phyloP scores from a whole-genome alignment of 495 filamentous ascomycete species.

The Podospora pseudopauciseta region DNA sequence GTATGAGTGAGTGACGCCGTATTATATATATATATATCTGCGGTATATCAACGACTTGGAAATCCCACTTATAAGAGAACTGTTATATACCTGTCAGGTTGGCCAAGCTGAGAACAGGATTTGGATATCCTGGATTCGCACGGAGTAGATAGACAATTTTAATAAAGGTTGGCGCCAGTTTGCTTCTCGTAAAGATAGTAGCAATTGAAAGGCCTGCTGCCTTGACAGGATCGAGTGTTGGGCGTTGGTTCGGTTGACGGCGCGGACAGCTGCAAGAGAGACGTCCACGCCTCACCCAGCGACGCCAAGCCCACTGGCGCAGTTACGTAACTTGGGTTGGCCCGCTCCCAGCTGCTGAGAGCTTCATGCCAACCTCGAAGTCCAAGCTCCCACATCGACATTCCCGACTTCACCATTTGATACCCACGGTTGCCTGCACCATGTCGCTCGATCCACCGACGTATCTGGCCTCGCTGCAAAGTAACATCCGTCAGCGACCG shows the following conservation, averaged over 20 bases:
- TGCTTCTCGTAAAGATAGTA: neutral
- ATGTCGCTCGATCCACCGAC: slow-evolving; percentile 83
- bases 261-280: slow-evolving; percentile 2
- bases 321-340: slow-evolving; percentile 21
- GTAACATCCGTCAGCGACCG: slow-evolving; percentile 88
- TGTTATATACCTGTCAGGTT: neutral
- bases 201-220: neutral
- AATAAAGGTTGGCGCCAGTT: neutral
- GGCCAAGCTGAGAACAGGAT: neutral
- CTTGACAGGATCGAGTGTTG: neutral
- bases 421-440: slow-evolving; percentile 12
- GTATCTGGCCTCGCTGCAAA: slow-evolving; percentile 87
- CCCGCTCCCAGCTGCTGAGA: neutral
- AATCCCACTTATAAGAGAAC: neutral
- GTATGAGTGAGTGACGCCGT: neutral
- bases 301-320: slow-evolving; percentile 11
- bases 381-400: slow-evolving; percentile 14
- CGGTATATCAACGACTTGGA: neutral
- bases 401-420: neutral
- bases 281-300: neutral
- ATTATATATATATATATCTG: neutral
- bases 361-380: slow-evolving; percentile 1
- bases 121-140: neutral
- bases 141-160: neutral
- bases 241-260: neutral